These are phyloP conservation scores for Isatis tinctoria DNA, from an alignment of 345 rosid genomes.

Conservation along the genomic window DNA sequence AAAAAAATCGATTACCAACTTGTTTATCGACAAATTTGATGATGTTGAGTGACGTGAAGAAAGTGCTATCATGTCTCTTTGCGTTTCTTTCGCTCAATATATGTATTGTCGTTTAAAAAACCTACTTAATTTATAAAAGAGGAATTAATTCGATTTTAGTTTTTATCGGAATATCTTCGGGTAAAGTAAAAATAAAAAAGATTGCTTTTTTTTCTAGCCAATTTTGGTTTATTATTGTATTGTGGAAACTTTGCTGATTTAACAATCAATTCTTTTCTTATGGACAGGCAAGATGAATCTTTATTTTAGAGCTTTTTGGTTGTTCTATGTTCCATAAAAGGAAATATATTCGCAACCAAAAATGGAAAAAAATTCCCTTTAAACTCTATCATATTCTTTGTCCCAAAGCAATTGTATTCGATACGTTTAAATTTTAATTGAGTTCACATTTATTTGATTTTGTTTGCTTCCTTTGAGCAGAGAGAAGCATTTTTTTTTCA, in stretches of 20 bases:
- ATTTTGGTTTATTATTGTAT: background rate
- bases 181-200: background rate
- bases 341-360: conserved; percentile 35
- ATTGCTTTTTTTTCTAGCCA: background rate
- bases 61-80: no score
- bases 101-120: no score
- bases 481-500: conserved; percentile 16
- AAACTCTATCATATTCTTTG: conserved; percentile 19
- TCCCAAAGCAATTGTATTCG: conserved; percentile 19
- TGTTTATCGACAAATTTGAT: no score
- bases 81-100: no score
- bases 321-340: conserved; percentile 28
- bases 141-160: no score
- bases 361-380: conserved; percentile 9
- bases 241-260: conserved; percentile 16
- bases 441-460: conserved; percentile 14
- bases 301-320: conserved; percentile 21
- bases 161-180: background rate
- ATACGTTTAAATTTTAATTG: conserved; percentile 14
- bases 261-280: conserved; percentile 32
- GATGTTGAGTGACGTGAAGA: no score
- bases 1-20: no score
- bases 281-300: conserved; percentile 26
- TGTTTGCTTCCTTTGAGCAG: conserved; percentile 14
- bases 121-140: no score